Percentiles rank a stretch among this genome's conserved stretches.
phyloP scores from a whole-genome alignment of 2,329 filamentous ascomycete species.

The Calonectria ilicicola region DNA sequence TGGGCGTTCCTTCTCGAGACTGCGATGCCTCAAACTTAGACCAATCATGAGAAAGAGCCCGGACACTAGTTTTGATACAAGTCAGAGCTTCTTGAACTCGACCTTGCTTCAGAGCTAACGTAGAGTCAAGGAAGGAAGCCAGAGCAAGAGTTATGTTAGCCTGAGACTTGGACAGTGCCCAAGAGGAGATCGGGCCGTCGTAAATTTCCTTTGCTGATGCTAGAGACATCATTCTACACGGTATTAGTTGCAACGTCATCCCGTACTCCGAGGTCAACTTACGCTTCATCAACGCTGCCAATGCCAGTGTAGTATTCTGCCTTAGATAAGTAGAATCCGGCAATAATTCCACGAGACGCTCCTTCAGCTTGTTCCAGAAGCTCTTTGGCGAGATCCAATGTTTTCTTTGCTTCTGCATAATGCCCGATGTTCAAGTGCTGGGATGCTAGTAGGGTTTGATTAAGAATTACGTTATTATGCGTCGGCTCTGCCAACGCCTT shows the following conservation, averaged over 20 bases:
- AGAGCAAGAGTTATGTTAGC: constrained; percentile 47
- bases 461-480: constrained; percentile 56
- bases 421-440: constrained; percentile 68
- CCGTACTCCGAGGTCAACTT: constrained; percentile 35
- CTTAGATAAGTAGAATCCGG: constrained; percentile 74
- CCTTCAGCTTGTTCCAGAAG: constrained; percentile 55
- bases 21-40: constrained; percentile 57
- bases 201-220: constrained; percentile 55
- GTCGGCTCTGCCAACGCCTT: constrained; percentile 47
- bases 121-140: constrained; percentile 69
- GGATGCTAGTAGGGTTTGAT: constrained; percentile 61
- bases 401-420: constrained; percentile 60
- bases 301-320: constrained; percentile 80
- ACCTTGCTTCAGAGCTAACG: constrained; percentile 72
- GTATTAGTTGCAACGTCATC: constrained; percentile 22
- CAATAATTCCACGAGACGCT: constrained; percentile 54
- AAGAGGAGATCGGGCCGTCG: constrained; percentile 43
- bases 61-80: constrained; percentile 69
- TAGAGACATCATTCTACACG: constrained; percentile 45
- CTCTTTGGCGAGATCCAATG: constrained; percentile 69
- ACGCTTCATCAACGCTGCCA: constrained; percentile 74
- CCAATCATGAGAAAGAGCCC: constrained; percentile 68
- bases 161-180: constrained; percentile 50
- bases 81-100: constrained; percentile 68
- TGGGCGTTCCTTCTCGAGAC: constrained; percentile 33